phyloP scores from a whole-genome alignment of 805 yeast genomes.

The Brettanomyces custersianus region DNA sequence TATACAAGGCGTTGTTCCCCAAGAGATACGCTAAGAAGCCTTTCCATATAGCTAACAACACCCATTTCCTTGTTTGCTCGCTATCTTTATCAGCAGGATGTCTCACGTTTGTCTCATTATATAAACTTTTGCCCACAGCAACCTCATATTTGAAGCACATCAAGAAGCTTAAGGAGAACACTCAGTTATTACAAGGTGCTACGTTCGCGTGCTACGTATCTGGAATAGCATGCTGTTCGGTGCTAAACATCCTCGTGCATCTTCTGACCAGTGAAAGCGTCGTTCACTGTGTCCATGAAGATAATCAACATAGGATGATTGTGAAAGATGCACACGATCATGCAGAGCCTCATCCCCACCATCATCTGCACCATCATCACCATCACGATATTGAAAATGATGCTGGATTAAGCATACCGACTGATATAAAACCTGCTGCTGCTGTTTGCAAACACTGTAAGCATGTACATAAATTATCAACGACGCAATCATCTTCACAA shows the following conservation, averaged over 20 bases:
- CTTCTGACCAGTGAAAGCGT: conserved; percentile 69
- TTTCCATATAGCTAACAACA: conserved; percentile 50
- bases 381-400: conserved; percentile 2
- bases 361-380: conserved; percentile 10
- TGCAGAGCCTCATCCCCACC: conserved; percentile 19
- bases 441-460: not conserved
- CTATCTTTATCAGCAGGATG: conserved; percentile 79
- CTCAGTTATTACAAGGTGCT: conserved; percentile 29
- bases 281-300: conserved; percentile 76
- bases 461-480: no score
- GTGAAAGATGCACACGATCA: no score
- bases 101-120: conserved; percentile 67
- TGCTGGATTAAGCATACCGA: not conserved
- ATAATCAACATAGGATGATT: no score
- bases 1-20: conserved; percentile 39
- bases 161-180: conserved; percentile 16
- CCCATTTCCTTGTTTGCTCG: conserved; percentile 61
- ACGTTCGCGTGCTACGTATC: conserved; percentile 29
- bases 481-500: no score
- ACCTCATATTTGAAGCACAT: conserved; percentile 32
- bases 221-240: conserved; percentile 56
- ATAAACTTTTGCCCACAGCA: conserved; percentile 68
- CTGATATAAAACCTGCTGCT: not conserved
- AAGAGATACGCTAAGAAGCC: conserved; percentile 29
- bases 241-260: conserved; percentile 61